Percentiles rank a stretch among this genome's conserved stretches.
phyloP scores from a whole-genome alignment of 176 grass and related monocot species.

The Carex cristatella region DNA sequence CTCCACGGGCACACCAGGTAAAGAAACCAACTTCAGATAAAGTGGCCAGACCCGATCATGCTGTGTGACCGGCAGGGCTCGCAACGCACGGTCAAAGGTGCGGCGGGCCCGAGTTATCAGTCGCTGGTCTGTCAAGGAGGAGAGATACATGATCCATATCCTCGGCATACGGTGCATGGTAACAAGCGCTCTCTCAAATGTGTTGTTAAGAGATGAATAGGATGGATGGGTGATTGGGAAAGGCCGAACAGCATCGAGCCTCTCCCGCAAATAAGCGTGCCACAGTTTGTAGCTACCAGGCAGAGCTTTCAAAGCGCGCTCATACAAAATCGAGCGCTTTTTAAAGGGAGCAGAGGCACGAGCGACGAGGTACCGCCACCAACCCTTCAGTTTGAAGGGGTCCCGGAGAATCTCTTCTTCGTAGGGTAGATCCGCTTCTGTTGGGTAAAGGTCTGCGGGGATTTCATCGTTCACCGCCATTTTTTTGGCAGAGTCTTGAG shows the following conservation, averaged over 20 bases:
- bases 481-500: neutral
- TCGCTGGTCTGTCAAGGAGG: constrained; percentile 43
- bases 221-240: constrained; percentile 27
- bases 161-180: constrained; percentile 74
- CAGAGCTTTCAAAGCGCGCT: constrained; percentile 52
- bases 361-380: constrained; percentile 56
- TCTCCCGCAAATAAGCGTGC: constrained; percentile 68
- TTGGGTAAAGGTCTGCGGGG: constrained; percentile 10
- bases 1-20: constrained; percentile 38
- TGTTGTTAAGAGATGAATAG: constrained; percentile 30
- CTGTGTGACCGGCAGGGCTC: constrained; percentile 51
- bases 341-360: constrained; percentile 25
- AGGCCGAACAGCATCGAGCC: constrained; percentile 31
- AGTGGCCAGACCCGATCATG: constrained; percentile 56
- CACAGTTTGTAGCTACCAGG: constrained; percentile 73
- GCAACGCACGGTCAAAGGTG: constrained; percentile 47
- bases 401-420: constrained; percentile 62
- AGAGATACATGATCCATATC: constrained; percentile 56
- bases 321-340: constrained; percentile 45
- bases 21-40: constrained; percentile 38
- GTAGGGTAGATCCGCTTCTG: constrained; percentile 32
- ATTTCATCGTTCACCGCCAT: neutral
- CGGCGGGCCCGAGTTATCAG: constrained; percentile 43
- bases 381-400: constrained; percentile 41
- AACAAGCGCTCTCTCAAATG: constrained; percentile 58